phyloP scores from a whole-genome alignment of 176 grass and related monocot species.

The Carex cristatella region DNA sequence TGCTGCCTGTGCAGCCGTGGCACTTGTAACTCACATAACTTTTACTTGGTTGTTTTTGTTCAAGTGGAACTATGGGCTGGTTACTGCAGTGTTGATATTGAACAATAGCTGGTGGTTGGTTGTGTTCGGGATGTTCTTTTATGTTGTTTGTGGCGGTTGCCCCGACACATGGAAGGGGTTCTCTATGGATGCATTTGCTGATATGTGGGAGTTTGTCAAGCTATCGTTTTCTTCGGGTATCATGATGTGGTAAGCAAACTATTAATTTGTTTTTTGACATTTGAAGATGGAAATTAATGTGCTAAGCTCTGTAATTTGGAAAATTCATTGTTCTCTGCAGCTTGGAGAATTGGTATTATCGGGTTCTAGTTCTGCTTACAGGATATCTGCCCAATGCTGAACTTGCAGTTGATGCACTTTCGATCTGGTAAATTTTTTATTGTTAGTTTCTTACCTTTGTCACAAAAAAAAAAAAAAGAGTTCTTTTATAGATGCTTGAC shows the following conservation, averaged over 20 bases:
- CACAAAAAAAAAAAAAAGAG: neutral
- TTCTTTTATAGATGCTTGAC: neutral
- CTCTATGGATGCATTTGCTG: constrained; percentile 22
- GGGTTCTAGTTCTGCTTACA: constrained; percentile 46
- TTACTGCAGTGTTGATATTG: constrained; percentile 1
- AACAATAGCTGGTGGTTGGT: constrained; percentile 8
- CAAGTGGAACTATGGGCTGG: constrained; percentile 19
- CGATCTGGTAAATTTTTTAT: constrained; percentile 48
- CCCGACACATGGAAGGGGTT: constrained; percentile 37
- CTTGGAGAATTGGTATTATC: constrained; percentile 83
- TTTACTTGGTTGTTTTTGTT: constrained; percentile 25
- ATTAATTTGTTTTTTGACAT: neutral
- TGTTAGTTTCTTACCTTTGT: neutral
- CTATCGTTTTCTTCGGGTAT: constrained; percentile 32
- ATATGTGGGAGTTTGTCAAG: constrained; percentile 25
- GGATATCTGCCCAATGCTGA: constrained; percentile 63
- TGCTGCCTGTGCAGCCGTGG: neutral
- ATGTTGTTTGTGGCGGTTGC: constrained; percentile 29
- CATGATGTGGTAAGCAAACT: constrained; percentile 35
- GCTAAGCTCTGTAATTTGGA: neutral
- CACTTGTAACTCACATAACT: constrained; percentile 20
- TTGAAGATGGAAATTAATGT: neutral
- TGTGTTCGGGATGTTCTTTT: constrained; percentile 11
- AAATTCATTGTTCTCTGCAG: constrained; percentile 21
- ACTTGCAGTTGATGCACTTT: constrained; percentile 64